Percentiles rank a stretch among this genome's conserved stretches.
Evolutionary conservation across 2,329 filamentous ascomycete species (phyloP).

Genomic region (Penicillium sp.): DNA sequence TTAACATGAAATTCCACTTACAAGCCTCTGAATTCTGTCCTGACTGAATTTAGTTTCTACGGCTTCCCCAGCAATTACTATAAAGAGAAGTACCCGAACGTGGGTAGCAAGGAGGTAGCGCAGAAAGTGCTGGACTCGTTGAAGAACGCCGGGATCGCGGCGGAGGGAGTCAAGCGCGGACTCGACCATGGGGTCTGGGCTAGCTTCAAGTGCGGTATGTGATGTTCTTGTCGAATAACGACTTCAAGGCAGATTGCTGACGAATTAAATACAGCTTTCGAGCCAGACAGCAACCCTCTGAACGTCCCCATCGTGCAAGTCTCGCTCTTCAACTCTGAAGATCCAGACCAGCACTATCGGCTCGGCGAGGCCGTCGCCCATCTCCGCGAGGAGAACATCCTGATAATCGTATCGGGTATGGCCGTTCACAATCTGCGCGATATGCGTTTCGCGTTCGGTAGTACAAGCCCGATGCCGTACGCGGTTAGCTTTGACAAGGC

Average conservation of each 20-base stretch:
- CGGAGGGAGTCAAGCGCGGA: constrained; percentile 58
- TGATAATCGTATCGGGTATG: constrained; percentile 71
- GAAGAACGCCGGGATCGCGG: constrained; percentile 55
- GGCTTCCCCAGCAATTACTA: constrained; percentile 69
- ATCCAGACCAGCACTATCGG: constrained; percentile 62
- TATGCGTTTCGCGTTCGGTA: constrained; percentile 46
- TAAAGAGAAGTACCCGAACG: constrained; percentile 62
- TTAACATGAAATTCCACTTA: neutral
- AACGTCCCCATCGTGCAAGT: constrained; percentile 68
- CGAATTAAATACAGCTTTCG: constrained; percentile 49
- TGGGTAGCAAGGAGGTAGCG: constrained; percentile 59
- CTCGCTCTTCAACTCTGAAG: constrained; percentile 62
- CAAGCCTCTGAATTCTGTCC: too few relatives aligned
- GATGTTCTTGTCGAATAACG: neutral
- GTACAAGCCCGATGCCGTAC: constrained; percentile 53
- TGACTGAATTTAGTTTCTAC: constrained; percentile 55
- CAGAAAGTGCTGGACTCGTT: constrained; percentile 56
- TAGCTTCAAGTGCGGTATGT: constrained; percentile 56
- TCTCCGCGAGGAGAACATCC: constrained; percentile 64
- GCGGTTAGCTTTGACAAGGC: constrained; percentile 63
- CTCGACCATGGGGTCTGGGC: constrained; percentile 74
- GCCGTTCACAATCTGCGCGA: constrained; percentile 68
- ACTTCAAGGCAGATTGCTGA: constrained; percentile 1
- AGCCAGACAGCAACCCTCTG: constrained; percentile 59
- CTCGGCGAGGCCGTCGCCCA: constrained; percentile 63